phyloP scores from a whole-genome alignment of 257 asterid genomes.

The Solanum phureja region DNA sequence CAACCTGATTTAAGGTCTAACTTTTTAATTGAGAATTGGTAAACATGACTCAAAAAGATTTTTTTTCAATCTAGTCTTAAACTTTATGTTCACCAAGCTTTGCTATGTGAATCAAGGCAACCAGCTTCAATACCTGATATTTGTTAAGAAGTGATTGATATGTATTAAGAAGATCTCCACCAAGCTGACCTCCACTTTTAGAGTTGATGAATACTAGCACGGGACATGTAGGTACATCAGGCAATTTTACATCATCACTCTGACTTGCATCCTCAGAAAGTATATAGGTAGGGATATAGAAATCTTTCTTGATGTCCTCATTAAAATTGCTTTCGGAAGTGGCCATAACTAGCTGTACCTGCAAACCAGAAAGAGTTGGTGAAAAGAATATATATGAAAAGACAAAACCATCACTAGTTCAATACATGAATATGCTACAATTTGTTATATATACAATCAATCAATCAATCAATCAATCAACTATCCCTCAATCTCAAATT shows the following conservation, averaged over 20 bases:
- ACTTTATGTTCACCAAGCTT: background rate
- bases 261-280: conserved; percentile 23
- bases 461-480: background rate
- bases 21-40: background rate
- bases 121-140: conserved; percentile 45
- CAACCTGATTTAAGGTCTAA: background rate
- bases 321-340: background rate
- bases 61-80: background rate
- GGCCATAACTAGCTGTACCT: background rate
- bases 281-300: conserved; percentile 48
- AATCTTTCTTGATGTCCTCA: conserved; percentile 30
- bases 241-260: conserved; percentile 3
- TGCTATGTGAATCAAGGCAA: background rate
- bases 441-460: background rate
- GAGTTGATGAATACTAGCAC: conserved; percentile 88
- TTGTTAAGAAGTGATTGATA: conserved; percentile 53
- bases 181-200: conserved; percentile 92
- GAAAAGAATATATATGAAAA: background rate
- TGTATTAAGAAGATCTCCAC: conserved; percentile 74
- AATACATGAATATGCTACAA: background rate
- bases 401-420: background rate
- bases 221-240: conserved; percentile 52
- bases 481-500: background rate
- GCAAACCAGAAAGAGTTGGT: background rate
- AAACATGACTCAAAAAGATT: background rate